A percentile compares a stretch with the other conserved stretches of the same genome.
These are phyloP conservation scores for Pseudogymnoascus sp. DNA, from an alignment of 2,329 filamentous ascomycete genomes.

Conservation along the genomic window DNA sequence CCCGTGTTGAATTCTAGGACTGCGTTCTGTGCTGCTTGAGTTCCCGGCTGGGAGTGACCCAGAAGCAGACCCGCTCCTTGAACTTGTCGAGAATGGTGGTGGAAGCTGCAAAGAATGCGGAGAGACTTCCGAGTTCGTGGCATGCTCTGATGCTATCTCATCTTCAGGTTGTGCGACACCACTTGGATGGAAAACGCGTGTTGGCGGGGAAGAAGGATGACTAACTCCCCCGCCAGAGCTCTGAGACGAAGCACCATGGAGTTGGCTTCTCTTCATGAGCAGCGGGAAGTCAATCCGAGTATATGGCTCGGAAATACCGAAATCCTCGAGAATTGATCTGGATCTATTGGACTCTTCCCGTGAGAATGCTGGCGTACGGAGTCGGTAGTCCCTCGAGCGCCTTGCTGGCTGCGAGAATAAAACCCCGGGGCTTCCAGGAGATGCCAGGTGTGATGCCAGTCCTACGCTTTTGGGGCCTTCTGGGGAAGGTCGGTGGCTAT, in stretches of 20 bases:
- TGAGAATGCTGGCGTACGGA: conserved; percentile 31
- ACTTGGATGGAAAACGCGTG: neutral
- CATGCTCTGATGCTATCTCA: neutral
- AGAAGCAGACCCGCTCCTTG: conserved; percentile 19
- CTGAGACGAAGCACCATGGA: neutral
- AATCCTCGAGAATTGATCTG: conserved; percentile 24
- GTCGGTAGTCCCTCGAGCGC: conserved; percentile 24
- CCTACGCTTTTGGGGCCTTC: conserved; percentile 18
- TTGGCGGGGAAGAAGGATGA: neutral
- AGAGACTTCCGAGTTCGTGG: neutral
- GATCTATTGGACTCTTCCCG: conserved; percentile 27
- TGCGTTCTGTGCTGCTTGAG: neutral
- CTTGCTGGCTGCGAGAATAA: conserved; percentile 27
- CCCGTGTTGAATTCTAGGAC: neutral
- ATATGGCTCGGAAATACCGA: neutral
- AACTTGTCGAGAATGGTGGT: conserved; percentile 25
- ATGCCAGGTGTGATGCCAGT: conserved; percentile 22
- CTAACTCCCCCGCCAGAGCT: neutral
- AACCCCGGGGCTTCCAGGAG: conserved; percentile 23
- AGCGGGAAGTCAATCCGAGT: neutral
- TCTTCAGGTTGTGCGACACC: neutral
- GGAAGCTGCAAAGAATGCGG: conserved; percentile 16
- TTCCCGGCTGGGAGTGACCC: conserved; percentile 15
- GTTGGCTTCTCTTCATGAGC: neutral
- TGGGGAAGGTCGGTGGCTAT: conserved; percentile 28